Base-by-base conservation (phyloP, 345 rosid species). In the Heritiera littoralis region DNA sequence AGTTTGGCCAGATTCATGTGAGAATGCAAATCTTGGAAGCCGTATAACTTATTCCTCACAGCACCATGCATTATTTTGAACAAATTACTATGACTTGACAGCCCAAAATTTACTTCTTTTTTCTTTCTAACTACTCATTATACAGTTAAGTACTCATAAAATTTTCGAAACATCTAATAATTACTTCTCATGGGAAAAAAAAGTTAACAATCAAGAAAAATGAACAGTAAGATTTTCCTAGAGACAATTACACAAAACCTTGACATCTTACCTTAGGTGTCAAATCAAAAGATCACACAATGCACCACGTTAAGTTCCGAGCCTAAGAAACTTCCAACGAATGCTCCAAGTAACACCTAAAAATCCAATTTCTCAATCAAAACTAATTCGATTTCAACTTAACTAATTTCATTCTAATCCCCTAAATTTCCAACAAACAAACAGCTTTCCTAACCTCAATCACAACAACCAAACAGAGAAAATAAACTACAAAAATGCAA, bases 321-420 rank as follows among this genome's bases (percentile, higher is more conserved):
- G 87, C 82, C 90, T 89, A 90, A 82, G 89, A 84, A 85, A 83
- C 93, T 87, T 91, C 90, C 87, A 88, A 83, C 86, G 81, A 63
- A 83, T 63, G 88, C 90, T 87, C 95, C 92, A 89, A 78, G 86
- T 45, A 89, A 86, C 76, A 88, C 94, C 93, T 90, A 93, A 80
- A 88, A 87, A 84, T 85, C 65, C 87, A 89, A 83, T 83, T 87
- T 84, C 83, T 81, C 80, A 71, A 90, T 86, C 80, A 93, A 89
- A 75, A 81, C 55, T 78, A 60, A 79, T 55, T 74, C 66, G 66
- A n/a, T 35, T 59, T 70, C 20, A 32, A 68, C 72, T 67, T 77
- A 66, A 64, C 73, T 72, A 63, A 78, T 67, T 73, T 58, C 69
- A 67, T 52, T 70, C 79, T 58, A 76, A 71, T 71, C 69, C 84